Percentiles rank a stretch among this genome's conserved stretches.
Conservation (phyloP, 306 rosid genomes). For the Vigna angularis region DNA sequence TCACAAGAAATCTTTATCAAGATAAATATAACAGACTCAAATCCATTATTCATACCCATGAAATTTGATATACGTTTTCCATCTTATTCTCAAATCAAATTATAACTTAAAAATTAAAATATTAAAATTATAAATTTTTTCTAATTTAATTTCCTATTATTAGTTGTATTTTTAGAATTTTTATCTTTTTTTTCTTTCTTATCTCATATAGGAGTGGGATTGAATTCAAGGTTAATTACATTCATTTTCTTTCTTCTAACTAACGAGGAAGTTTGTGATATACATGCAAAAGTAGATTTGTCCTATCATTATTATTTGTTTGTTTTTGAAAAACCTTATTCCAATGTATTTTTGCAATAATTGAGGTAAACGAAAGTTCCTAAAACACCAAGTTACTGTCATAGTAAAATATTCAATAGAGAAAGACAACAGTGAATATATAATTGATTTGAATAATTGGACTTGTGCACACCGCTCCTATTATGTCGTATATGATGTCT, state of each 20-base stretch:
- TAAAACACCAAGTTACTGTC: background rate
- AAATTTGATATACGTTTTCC: too few species aligned
- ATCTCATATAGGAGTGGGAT: too few species aligned
- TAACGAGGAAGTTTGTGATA: background rate
- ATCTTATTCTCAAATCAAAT: too few species aligned
- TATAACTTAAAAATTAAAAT: too few species aligned
- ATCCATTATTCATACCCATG: too few species aligned
- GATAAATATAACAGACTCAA: too few species aligned
- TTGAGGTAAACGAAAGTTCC: slow-evolving; percentile 34
- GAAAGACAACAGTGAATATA: background rate
- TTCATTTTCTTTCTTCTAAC: background rate
- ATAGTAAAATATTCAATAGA: background rate
- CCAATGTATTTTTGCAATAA: slow-evolving; percentile 44
- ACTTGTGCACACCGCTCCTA: background rate
- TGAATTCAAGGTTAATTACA: too few species aligned
- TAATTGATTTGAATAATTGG: slow-evolving; percentile 3
- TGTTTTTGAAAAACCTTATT: slow-evolving; percentile 41
- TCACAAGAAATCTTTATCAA: too few species aligned
- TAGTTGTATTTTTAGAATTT: too few species aligned
- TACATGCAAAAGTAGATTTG: slow-evolving; percentile 31
- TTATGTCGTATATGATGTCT: background rate
- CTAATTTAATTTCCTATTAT: too few species aligned
- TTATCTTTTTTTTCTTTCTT: too few species aligned
- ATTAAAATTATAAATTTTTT: too few species aligned
- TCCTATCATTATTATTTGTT: slow-evolving; percentile 40